Base-by-base conservation (phyloP, 192 early-diverging fungal genomes). In the Paraglomus occultum region DNA sequence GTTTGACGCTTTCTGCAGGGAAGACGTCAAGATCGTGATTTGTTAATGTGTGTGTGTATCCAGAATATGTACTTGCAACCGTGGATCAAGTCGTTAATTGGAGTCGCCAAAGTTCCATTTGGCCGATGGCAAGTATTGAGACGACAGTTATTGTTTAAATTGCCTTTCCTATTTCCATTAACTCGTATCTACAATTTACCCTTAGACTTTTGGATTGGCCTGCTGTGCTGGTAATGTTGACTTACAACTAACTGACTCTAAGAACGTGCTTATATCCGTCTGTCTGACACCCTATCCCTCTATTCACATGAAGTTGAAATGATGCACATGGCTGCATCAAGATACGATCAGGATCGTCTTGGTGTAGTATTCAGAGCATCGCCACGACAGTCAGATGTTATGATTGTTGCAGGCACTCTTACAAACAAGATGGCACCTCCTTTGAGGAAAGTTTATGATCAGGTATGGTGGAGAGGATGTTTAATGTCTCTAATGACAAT, bases 331-430 rank as follows among this genome's bases (percentile, higher is more conserved):
- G 92, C 94, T 44, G 91, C 92, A 47, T 89, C 94, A 43, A 90
- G 95, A 70, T 98, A 98, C 72, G 95, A 98, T 83, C 94, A 95
- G 84, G 95, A 98, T 89, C 90, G 95, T 73, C 79, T 98, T 49
- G 95, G 95, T 77, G 94, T 98, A 80, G 92, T 98, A 22, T 98
- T 96, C 80, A 90, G 96, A 77, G 96, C 96, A 42, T 93, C 94
- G 17, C 96, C 96, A 31, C 89, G 96, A 78, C 96, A 98, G 81
- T 90, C 94, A 31, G 96, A 98, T 85, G 94, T 96, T 48, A 98
- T 98, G 96, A 98, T 98, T 82, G 96, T 98, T 47, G 96, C 96
- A 9, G 96, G 96, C 49, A 98, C 96, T 20, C 82, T 98, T 77
- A 96, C 95, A 63, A 98, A 98, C 88, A 98, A 98, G 79, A 98